Evolutionary conservation across 805 yeast genomes (phyloP).

Genomic region (Wickerhamomyces ciferrii): DNA sequence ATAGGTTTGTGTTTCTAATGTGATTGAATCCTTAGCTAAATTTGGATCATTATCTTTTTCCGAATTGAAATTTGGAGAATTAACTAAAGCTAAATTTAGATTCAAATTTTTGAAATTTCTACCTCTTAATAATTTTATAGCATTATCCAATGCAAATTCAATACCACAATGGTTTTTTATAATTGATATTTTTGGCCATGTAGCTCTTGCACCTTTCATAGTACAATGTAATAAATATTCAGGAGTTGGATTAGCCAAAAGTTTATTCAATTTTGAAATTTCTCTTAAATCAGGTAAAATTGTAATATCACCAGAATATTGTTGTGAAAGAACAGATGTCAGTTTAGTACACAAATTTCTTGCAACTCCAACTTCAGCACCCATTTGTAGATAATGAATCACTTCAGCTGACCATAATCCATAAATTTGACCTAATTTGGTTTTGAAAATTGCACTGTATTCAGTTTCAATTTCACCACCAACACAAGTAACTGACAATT

Average conservation of each 20-base stretch:
- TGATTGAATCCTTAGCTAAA: constrained; percentile 1
- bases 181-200: constrained; percentile 89
- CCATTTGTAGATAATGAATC: constrained; percentile 69
- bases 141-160: constrained; percentile 80
- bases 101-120: constrained; percentile 41
- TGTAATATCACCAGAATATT: constrained; percentile 91
- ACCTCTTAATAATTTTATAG: constrained; percentile 65
- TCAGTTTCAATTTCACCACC: constrained; percentile 68
- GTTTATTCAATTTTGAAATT: constrained; percentile 47
- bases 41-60: not conserved
- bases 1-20: not conserved
- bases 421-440: constrained; percentile 46
- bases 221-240: constrained; percentile 66
- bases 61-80: constrained; percentile 13
- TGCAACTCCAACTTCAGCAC: constrained; percentile 72
- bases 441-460: constrained; percentile 48
- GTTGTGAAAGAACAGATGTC: constrained; percentile 74
- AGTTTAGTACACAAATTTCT: constrained; percentile 68
- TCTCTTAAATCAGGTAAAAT: constrained; percentile 73
- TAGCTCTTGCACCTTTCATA: constrained; percentile 81
- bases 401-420: constrained; percentile 64
- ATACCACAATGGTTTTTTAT: constrained; percentile 87
- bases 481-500: constrained; percentile 57
- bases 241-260: constrained; percentile 79
- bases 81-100: constrained; percentile 15